Evolutionary conservation across 2,329 filamentous ascomycete species (phyloP).

Genomic region (Ploettnerulaceae sp.): DNA sequence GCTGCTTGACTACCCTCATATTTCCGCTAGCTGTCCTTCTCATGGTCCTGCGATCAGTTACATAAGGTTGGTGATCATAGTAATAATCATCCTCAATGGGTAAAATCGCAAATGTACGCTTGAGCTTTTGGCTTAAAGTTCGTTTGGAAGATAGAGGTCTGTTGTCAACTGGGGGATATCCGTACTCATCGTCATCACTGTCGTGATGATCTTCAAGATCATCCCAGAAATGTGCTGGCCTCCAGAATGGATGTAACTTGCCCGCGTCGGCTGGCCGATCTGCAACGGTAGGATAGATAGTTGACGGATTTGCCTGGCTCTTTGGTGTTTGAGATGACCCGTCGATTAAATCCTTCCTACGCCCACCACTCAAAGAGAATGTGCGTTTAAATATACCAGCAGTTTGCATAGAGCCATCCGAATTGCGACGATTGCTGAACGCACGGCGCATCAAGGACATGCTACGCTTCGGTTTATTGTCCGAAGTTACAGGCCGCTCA

Average conservation of each 20-base stretch:
- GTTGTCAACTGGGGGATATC: conserved; percentile 46
- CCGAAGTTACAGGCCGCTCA: conserved; percentile 27
- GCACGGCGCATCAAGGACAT: conserved; percentile 51
- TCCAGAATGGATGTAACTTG: conserved; percentile 58
- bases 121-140: conserved; percentile 42
- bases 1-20: conserved; percentile 51
- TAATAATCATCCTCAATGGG: conserved; percentile 43
- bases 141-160: conserved; percentile 42
- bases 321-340: conserved; percentile 27
- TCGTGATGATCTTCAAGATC: conserved; percentile 35
- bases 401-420: conserved; percentile 44
- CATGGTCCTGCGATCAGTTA: conserved; percentile 52
- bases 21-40: conserved; percentile 55
- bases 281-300: conserved; percentile 40
- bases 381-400: conserved; percentile 48
- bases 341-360: conserved; percentile 18
- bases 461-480: conserved; percentile 42
- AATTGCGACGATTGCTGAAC: conserved; percentile 46
- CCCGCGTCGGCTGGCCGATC: conserved; percentile 47
- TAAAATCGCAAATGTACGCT: conserved; percentile 56
- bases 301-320: conserved; percentile 24
- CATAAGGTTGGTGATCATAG: conserved; percentile 36
- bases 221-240: conserved; percentile 45
- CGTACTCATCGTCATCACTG: conserved; percentile 17
- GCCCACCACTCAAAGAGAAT: conserved; percentile 30